A percentile compares a stretch with the other conserved stretches of the same genome.
Conservation (phyloP, 441 rosid species). For the Brassica hybrid region DNA sequence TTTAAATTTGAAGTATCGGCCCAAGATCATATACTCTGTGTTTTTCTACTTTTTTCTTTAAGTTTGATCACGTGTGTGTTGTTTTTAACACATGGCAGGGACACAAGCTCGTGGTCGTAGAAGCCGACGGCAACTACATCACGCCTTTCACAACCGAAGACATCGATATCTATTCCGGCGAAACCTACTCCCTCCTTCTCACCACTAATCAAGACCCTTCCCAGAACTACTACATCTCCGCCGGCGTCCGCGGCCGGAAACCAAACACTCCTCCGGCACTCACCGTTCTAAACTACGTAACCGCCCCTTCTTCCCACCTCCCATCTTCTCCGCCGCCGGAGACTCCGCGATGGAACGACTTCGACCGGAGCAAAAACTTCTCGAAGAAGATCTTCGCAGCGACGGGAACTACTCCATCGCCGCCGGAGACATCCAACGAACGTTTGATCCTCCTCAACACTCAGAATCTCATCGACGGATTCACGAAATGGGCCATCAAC, state of each 20-base stretch:
- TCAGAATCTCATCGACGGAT: constrained; percentile 60
- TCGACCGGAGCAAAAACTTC: constrained; percentile 53
- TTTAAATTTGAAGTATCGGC: no score
- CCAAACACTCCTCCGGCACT: constrained; percentile 65
- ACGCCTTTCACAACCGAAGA: constrained; percentile 60
- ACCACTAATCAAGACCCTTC: constrained; percentile 57
- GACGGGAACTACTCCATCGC: constrained; percentile 50
- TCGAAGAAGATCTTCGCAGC: constrained; percentile 42
- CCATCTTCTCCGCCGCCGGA: constrained; percentile 59
- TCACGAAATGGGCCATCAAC: constrained; percentile 72
- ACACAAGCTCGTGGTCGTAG: constrained; percentile 76
- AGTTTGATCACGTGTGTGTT: constrained; percentile 27
- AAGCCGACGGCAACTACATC: constrained; percentile 85
- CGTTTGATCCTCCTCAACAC: constrained; percentile 71
- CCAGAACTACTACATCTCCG: constrained; percentile 63
- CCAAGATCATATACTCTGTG: no score
- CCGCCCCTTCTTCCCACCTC: constrained; percentile 42
- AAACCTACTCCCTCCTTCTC: constrained; percentile 74
- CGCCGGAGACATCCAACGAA: constrained; percentile 48
- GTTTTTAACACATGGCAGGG: constrained; percentile 47
- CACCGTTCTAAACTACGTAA: constrained; percentile 58
- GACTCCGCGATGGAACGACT: constrained; percentile 74
- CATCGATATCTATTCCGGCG: constrained; percentile 79
- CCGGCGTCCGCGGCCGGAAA: constrained; percentile 63
- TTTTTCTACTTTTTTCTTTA: not conserved